Base-by-base conservation (phyloP, 768 basidiomycete genomes). In the Tulasnella sp. region DNA sequence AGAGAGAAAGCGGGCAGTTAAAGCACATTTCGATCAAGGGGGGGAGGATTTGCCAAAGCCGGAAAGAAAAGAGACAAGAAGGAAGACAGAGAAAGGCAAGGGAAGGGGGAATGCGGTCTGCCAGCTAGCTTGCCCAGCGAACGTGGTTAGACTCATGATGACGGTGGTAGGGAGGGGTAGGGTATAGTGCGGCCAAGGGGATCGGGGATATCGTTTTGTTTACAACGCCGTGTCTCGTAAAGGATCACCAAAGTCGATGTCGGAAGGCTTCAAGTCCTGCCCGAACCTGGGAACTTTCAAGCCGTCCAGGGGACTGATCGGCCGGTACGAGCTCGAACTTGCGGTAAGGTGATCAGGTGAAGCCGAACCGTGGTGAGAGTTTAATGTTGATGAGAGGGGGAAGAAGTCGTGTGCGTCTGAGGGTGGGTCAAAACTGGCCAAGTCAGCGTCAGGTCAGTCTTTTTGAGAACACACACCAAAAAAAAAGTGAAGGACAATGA, bases 391-490 rank as follows among this genome's bases (percentile, higher is more conserved):
- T 52, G 76, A 58, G 76, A 77, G 48, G 76, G 76, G 36, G 76
- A 77, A 71, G 76, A 77, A 77, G 76, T 77, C 76, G 56, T 31
- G 68, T 74, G 73, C 38, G 76, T 77, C 76, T 77, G 76, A 62
- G 48, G 62, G 58, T 46, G 76, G 62, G 52, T 77, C 76, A 77
- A 77, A 77, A 77, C 76, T 77, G 36, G 76, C 44, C 48, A 77
- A 46, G 76, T 77, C 76, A 77, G 76, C 76, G 76, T 62, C 52
- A 77, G 76, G 31, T 68, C 40, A 74, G 46, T 40, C 40, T 74
- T 74, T 40, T 36, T 27, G 46, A 42, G 73, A 74, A 42, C 46
- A 74, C 40, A 74, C 73, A 34, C 36, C 34, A 9, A 74, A 27
- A 74, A 73, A 31, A 12, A 21, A 40, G 27, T 74, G 19, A 27